Conservation (phyloP, 2,329 filamentous ascomycete species). For the Xenoacremonium recifei region DNA sequence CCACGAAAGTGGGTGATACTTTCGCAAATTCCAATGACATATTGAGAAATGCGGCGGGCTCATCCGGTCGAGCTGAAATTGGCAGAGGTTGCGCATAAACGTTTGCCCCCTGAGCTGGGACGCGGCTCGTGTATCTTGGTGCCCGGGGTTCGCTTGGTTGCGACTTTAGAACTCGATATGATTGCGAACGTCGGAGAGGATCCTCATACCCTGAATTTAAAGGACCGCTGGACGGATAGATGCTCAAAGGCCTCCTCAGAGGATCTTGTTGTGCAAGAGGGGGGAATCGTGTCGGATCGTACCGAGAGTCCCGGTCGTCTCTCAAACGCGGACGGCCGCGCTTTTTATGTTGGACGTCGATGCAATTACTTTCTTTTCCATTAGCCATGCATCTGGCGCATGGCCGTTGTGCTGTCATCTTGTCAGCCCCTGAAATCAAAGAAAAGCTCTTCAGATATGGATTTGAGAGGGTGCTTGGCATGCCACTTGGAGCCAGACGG, state of each 20-base stretch:
- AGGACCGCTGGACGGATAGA: constrained; percentile 47
- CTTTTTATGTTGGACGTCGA: constrained; percentile 86
- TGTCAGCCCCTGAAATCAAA: too few relatives aligned
- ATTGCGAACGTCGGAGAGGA: constrained; percentile 43
- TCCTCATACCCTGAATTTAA: constrained; percentile 46
- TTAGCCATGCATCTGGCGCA: constrained; percentile 76
- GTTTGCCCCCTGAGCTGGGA: constrained; percentile 46
- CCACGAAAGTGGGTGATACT: constrained; percentile 53
- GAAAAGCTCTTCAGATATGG: neutral
- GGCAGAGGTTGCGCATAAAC: constrained; percentile 46
- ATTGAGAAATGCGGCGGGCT: constrained; percentile 58
- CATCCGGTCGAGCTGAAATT: constrained; percentile 40
- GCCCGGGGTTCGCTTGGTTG: constrained; percentile 48
- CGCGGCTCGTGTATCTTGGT: constrained; percentile 51
- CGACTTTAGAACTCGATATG: constrained; percentile 55
- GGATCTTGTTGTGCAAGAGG: constrained; percentile 46
- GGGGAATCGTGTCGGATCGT: constrained; percentile 49
- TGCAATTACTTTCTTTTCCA: constrained; percentile 76
- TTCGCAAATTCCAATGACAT: constrained; percentile 58
- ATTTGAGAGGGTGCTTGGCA: neutral
- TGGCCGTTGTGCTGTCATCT: constrained; percentile 65
- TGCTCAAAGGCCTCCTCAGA: constrained; percentile 48
- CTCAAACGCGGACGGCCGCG: constrained; percentile 74
- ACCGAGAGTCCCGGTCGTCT: constrained; percentile 65
- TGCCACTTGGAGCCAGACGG: too few relatives aligned